Conservation (phyloP, 768 basidiomycete genomes). For the Roridomyces roridus region DNA sequence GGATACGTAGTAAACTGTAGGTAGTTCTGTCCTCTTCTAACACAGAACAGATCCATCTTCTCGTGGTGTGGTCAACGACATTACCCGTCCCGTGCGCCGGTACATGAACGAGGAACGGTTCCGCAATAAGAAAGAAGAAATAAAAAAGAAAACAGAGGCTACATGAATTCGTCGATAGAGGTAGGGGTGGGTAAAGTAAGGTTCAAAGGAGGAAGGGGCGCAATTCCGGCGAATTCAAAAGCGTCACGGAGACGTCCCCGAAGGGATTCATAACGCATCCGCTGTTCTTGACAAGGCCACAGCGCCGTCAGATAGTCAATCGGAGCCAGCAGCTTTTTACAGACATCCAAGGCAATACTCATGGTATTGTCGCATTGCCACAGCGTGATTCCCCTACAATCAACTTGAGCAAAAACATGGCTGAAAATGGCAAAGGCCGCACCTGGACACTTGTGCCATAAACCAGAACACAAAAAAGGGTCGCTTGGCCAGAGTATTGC, state of each 20-base stretch:
- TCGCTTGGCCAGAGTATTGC: slow-evolving; percentile 55
- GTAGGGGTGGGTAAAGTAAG: slow-evolving; percentile 37
- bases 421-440: slow-evolving; percentile 14
- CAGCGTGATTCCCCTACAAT: slow-evolving; percentile 55
- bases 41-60: too few relatives aligned
- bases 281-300: slow-evolving; percentile 72
- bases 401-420: slow-evolving; percentile 6
- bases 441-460: slow-evolving; percentile 72
- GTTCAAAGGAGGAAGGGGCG: slow-evolving; percentile 48
- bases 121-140: too few relatives aligned
- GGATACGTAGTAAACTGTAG: too few relatives aligned
- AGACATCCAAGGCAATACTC: slow-evolving; percentile 65
- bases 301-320: slow-evolving; percentile 65
- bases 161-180: slow-evolving; percentile 34
- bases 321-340: slow-evolving; percentile 63
- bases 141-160: slow-evolving; percentile 24
- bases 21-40: too few relatives aligned
- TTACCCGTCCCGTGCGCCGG: too few relatives aligned
- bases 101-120: too few relatives aligned
- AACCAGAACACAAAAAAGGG: slow-evolving; percentile 81
- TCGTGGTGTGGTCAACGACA: too few relatives aligned
- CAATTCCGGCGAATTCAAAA: slow-evolving; percentile 54
- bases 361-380: slow-evolving; percentile 68
- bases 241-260: slow-evolving; percentile 52
- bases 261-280: slow-evolving; percentile 51